A percentile compares a stretch with the other conserved stretches of the same genome.
Conservation (phyloP, 768 basidiomycete species). For the Boletales sp. region DNA sequence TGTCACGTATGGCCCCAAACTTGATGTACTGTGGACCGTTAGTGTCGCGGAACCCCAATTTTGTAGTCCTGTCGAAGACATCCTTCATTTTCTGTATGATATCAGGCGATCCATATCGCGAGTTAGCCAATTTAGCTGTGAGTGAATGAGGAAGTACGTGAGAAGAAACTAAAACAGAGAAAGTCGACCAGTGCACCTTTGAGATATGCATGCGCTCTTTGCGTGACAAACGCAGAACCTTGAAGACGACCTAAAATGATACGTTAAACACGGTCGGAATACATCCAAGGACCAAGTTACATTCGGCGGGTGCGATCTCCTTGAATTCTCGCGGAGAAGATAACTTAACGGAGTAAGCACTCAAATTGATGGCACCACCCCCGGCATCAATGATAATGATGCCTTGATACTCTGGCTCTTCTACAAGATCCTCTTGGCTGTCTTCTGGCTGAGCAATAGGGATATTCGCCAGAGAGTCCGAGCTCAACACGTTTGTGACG, state of each 20-base stretch:
- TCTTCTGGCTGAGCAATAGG: no score
- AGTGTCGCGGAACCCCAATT: constrained; percentile 37
- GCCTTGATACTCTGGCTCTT: no score
- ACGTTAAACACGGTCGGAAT: no score
- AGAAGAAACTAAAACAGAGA: background rate
- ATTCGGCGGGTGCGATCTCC: no score
- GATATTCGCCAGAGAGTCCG: no score
- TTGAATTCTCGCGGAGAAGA: no score
- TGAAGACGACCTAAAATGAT: constrained; percentile 31
- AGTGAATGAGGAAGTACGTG: background rate
- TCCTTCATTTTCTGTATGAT: constrained; percentile 32
- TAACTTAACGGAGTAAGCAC: no score
- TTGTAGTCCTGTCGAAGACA: constrained; percentile 35
- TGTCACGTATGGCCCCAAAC: constrained; percentile 36
- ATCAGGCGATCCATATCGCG: constrained; percentile 26
- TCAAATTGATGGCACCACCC: no score
- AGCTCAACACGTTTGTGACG: no score
- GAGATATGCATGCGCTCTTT: constrained; percentile 26
- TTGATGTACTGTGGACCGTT: constrained; percentile 34
- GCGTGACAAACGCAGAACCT: constrained; percentile 36
- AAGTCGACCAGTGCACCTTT: constrained; percentile 13
- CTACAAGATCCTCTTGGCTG: no score
- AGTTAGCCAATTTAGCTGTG: constrained; percentile 29
- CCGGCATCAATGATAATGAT: no score
- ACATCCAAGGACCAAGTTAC: no score